Base-by-base conservation (phyloP, 2,329 filamentous ascomycete species). In the Sporothrix humicola region DNA sequence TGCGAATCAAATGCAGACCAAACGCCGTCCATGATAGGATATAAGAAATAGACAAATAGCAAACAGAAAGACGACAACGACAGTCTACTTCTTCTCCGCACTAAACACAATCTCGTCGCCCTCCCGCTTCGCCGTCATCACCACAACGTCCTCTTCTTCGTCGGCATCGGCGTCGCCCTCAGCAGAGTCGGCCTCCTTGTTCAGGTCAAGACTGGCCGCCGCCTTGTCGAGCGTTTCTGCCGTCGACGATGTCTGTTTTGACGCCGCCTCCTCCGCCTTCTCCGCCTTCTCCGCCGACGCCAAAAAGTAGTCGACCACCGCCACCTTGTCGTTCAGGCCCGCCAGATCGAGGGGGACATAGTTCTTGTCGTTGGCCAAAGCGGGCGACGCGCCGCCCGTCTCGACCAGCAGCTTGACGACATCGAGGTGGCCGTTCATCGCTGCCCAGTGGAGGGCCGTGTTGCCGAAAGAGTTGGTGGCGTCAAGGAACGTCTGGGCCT, bases 391-490 rank as follows among this genome's bases (percentile, higher is more conserved):
- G 1, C 94, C 94, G 2, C 93, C 94, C 2, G 89, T 85, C 61
- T 90, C 89, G 1, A 97, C 86, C 13, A 99, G 87, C 0, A 90
- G 83, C 84, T 95, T 93, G 7, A 97, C 93, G 3, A 90, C 89
- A 6, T 91, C 88, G 2, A 98, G 84, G 79, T 98, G 95, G 1
- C 95, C 95, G 72, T 97, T 96, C 72, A 98, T 84, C 0, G 94
- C 93, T 0, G 95, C 95, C 95, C 95, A 98, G 83, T 99, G 96
- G 73, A 99, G 85, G 0, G 94, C 89, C 0, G 95, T 98, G 84
- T 98, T 98, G 61, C 94, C 95, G 63, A 92, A 91, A 75, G 90
- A 85, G 79, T 99, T 99, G 75, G 88, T 86, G 2, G 87, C 84
- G 78, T 94, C 92, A 31, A 94, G 81, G 77, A 91, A 89, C 0